Percentiles rank a stretch among this genome's conserved stretches.
phyloP scores from a whole-genome alignment of 2,329 filamentous ascomycete species.

The Sporothrix globosa region DNA sequence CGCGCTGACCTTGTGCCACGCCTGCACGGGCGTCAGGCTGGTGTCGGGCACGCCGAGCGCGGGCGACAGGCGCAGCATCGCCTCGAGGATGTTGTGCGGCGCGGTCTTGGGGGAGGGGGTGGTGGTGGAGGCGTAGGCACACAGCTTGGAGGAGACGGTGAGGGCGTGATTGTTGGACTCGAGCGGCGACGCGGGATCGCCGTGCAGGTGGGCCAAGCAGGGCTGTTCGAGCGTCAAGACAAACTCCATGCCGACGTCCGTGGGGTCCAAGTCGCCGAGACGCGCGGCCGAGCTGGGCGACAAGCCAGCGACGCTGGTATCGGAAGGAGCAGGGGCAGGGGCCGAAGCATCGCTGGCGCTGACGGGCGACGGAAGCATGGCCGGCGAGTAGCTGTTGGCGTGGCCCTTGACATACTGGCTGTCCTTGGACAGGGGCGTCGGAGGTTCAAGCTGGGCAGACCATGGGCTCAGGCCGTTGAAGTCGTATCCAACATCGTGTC shows the following conservation, averaged over 20 bases:
- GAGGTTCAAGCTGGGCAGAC: background rate
- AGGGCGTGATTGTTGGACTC: slow-evolving; percentile 30
- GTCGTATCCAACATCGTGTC: background rate
- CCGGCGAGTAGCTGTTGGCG: background rate
- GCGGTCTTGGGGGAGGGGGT: background rate
- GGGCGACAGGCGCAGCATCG: slow-evolving; percentile 28
- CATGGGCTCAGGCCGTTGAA: background rate
- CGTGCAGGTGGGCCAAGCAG: slow-evolving; percentile 29
- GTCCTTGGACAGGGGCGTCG: background rate
- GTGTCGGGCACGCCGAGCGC: slow-evolving; percentile 15
- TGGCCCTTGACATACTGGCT: background rate
- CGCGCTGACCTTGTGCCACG: slow-evolving; percentile 27
- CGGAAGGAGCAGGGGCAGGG: background rate
- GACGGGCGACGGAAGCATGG: background rate
- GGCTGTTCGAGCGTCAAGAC: slow-evolving; percentile 32
- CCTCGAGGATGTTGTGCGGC: slow-evolving; percentile 23
- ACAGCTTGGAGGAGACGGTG: slow-evolving; percentile 25
- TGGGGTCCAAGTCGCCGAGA: slow-evolving; percentile 27
- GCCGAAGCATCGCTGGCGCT: background rate
- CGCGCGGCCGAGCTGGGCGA: background rate
- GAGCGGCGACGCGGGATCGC: background rate
- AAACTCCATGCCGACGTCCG: slow-evolving; percentile 33
- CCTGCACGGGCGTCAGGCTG: slow-evolving; percentile 32
- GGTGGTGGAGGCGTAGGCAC: background rate
- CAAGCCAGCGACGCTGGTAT: background rate